These are phyloP conservation scores for Lactarius trivialis DNA, from an alignment of 768 basidiomycete species.

Conservation along the genomic window DNA sequence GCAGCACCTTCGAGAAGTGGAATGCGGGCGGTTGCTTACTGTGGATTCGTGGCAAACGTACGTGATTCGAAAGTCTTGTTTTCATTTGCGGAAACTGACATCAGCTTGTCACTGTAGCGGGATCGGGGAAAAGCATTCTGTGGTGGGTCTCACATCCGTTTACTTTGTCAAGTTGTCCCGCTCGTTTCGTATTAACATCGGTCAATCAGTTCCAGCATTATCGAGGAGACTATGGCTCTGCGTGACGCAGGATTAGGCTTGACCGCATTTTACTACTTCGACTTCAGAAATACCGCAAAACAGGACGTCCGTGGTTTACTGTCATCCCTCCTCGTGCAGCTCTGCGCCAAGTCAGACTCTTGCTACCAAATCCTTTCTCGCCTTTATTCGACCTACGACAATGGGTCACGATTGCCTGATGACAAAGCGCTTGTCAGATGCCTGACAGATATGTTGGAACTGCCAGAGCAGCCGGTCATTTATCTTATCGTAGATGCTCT, in stretches of 20 bases:
- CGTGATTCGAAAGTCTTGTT: not conserved
- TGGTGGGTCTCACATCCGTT: not conserved
- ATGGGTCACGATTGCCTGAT: not conserved
- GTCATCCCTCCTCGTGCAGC: not conserved
- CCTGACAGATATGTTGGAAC: conserved; percentile 1
- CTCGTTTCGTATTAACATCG: not conserved
- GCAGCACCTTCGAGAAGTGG: not conserved
- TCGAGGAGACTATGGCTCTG: not conserved
- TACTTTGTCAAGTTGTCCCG: not conserved
- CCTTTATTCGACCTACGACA: not conserved
- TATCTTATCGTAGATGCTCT: conserved; percentile 8
- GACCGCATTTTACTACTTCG: not conserved
- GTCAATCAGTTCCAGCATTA: not conserved
- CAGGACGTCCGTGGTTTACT: not conserved
- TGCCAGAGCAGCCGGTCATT: not conserved
- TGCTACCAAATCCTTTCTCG: not conserved
- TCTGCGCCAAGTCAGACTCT: not conserved
- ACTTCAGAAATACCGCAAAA: not conserved
- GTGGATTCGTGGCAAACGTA: conserved; percentile 5
- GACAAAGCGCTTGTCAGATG: not conserved
- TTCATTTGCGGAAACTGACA: not conserved
- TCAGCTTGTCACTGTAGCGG: not conserved
- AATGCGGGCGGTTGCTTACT: not conserved
- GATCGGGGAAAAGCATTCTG: conserved; percentile 1
- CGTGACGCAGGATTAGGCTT: not conserved